Conservation (phyloP, 306 rosid genomes). For the Ziziphus jujuba region DNA sequence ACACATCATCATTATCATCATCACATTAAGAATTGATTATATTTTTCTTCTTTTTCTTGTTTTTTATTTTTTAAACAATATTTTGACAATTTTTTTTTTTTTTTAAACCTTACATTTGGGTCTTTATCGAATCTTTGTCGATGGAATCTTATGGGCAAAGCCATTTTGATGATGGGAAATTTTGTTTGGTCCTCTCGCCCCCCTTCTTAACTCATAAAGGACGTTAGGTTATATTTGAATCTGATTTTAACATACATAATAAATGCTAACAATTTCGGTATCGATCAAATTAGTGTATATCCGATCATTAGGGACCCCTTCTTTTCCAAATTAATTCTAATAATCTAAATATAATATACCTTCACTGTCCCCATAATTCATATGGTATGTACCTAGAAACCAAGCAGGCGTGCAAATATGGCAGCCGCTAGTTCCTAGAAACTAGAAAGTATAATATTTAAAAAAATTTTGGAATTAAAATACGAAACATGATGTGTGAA, state of each 20-base stretch:
- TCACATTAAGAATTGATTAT: no score
- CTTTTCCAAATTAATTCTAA: background rate
- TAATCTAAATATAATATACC: background rate
- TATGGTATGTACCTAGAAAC: constrained; percentile 18
- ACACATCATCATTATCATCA: no score
- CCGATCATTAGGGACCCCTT: constrained; percentile 28
- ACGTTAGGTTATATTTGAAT: background rate
- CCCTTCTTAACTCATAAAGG: background rate
- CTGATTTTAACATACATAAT: background rate
- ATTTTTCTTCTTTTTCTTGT: no score
- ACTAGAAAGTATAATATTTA: no score
- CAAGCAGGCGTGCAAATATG: constrained; percentile 7
- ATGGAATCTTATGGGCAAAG: background rate
- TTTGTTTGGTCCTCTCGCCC: background rate
- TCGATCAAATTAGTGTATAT: constrained; percentile 16
- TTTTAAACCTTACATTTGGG: no score
- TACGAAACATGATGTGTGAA: no score
- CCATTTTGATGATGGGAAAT: background rate
- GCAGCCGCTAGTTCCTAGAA: constrained; percentile 2
- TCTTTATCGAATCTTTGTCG: background rate
- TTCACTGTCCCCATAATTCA: constrained; percentile 27
- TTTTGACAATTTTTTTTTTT: no score
- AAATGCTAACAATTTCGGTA: constrained; percentile 25
- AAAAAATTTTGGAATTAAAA: no score
- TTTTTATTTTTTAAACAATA: no score